A percentile compares a stretch with the other conserved stretches of the same genome.
phyloP scores from a whole-genome alignment of 345 rosid genomes.

The Citrus inodora region DNA sequence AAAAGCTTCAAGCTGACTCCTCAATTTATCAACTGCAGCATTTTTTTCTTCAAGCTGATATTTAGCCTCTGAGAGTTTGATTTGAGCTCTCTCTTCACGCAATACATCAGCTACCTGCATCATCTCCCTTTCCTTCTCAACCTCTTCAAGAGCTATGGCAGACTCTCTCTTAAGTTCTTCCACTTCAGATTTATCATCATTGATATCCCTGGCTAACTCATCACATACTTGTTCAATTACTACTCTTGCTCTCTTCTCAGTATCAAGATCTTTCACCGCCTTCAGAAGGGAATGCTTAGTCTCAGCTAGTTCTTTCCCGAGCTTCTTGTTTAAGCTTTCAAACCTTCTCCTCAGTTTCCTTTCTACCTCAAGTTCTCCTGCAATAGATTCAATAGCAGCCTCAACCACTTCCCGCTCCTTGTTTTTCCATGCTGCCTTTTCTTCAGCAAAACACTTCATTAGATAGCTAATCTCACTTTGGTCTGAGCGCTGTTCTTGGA shows the following conservation, averaged over 20 bases:
- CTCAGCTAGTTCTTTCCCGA: slow-evolving; percentile 79
- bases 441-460: slow-evolving; percentile 91
- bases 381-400: slow-evolving; percentile 90
- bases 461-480: slow-evolving; percentile 70
- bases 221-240: slow-evolving; percentile 82
- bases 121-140: slow-evolving; percentile 84
- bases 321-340: slow-evolving; percentile 93
- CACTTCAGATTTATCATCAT: slow-evolving; percentile 57
- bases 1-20: slow-evolving; percentile 81
- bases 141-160: slow-evolving; percentile 56
- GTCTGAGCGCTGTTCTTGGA: slow-evolving; percentile 77
- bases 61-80: slow-evolving; percentile 79
- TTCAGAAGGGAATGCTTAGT: slow-evolving; percentile 62
- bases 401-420: slow-evolving; percentile 82
- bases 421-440: slow-evolving; percentile 90
- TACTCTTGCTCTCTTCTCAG: slow-evolving; percentile 76
- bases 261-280: slow-evolving; percentile 77
- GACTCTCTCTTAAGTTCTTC: slow-evolving; percentile 70
- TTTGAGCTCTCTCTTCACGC: slow-evolving; percentile 69
- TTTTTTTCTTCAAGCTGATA: slow-evolving; percentile 78
- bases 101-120: slow-evolving; percentile 65
- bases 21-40: slow-evolving; percentile 72
- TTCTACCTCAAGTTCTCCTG: slow-evolving; percentile 85
- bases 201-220: slow-evolving; percentile 66
- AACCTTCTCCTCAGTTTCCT: slow-evolving; percentile 76